A percentile compares a stretch with the other conserved stretches of the same genome.
These are phyloP conservation scores for Clarkia xantiana DNA, from an alignment of 345 rosid genomes.

Conservation along the genomic window DNA sequence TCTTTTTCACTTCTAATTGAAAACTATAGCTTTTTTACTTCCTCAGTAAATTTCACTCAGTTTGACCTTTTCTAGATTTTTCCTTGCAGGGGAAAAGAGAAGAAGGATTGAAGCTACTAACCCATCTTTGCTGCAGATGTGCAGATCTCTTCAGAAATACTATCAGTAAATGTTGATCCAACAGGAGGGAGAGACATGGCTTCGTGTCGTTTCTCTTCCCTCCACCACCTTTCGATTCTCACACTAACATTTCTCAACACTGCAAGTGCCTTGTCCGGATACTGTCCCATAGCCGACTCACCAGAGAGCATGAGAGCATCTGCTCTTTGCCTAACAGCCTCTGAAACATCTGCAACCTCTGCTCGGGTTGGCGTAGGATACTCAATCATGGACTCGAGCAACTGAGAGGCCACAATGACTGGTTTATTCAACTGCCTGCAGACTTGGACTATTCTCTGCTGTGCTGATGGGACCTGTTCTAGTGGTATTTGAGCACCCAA, in stretches of 20 bases:
- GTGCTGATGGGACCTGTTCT: conserved; percentile 97
- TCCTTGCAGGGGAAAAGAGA: too few relatives aligned
- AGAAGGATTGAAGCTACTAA: conserved; percentile 16
- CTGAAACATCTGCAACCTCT: conserved; percentile 98
- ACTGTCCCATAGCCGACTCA: conserved; percentile 99
- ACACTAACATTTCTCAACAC: conserved; percentile 88
- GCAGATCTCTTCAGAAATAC: conserved; percentile 90
- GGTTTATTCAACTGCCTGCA: conserved; percentile 93
- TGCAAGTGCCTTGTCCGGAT: conserved; percentile 84
- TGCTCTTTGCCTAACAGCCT: conserved; percentile 94
- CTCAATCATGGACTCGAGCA: conserved; percentile 97
- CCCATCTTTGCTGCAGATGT: conserved; percentile 98
- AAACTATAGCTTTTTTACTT: too few relatives aligned
- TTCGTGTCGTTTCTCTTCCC: conserved; percentile 84
- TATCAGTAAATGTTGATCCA: conserved; percentile 60
- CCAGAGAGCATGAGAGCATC: conserved; percentile 99
- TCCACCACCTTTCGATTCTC: conserved; percentile 98
- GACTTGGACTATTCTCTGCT: conserved; percentile 65
- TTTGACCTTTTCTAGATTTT: too few relatives aligned
- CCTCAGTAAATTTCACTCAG: too few relatives aligned
- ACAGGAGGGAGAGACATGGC: conserved; percentile 56
- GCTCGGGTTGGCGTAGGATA: conserved; percentile 99
- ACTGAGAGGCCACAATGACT: conserved; percentile 89
- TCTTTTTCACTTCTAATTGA: too few relatives aligned
- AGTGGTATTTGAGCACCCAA: conserved; percentile 97